Evolutionary conservation across 306 rosid species (phyloP), one percentile per base, ranked within the genome.

Genomic region (Prosopis cineraria): DNA sequence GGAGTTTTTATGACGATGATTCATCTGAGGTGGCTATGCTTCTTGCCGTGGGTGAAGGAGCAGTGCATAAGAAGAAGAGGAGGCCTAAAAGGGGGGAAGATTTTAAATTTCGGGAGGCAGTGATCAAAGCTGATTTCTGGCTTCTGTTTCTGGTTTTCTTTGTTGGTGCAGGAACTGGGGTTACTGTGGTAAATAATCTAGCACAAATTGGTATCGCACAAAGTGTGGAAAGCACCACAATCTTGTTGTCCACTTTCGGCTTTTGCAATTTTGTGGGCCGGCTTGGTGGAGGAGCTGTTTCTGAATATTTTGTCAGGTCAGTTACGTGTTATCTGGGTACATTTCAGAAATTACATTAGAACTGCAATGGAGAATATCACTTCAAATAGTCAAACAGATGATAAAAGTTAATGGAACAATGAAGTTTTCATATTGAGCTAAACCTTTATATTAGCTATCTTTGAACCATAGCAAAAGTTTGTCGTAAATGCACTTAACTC

Each of bases 31-130:
- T 90, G 65, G 92, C 83, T 34, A 84, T 89, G 93, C 96, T 93
- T 85, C 96, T 93, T 33, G 96, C 96, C 7, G 91, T 73, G 84
- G 97, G 97, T 25, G 97, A 93, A 85, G 96, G 97, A 34, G 97
- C 96, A 17, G 86, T 93, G 55, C 85, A 20, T n/a, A 65, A 85
- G 80, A 90, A 86, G 87, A 90, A 71, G 87, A 90, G 96, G 76
- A 85, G 92, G 85, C 97, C 97, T 3, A 90, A 81, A 82, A 76
- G 97, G 80, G 97, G 97, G 80, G 97, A 93, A 36, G 93, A 93
- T 85, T 93, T 93, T 69, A 83, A 43, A 13, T 90, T 93, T 33
- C 55, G 74, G 1, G 89, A 93, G 89, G 97, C 96, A 5, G 31
- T 93, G 39, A 79, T 93, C 43, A 93, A 93, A 79, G 97, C 96